Percentiles rank a stretch among this genome's conserved stretches.
Conservation (phyloP, 1,284 basidiomycete species). For the Papiliotrema fonsecae region DNA sequence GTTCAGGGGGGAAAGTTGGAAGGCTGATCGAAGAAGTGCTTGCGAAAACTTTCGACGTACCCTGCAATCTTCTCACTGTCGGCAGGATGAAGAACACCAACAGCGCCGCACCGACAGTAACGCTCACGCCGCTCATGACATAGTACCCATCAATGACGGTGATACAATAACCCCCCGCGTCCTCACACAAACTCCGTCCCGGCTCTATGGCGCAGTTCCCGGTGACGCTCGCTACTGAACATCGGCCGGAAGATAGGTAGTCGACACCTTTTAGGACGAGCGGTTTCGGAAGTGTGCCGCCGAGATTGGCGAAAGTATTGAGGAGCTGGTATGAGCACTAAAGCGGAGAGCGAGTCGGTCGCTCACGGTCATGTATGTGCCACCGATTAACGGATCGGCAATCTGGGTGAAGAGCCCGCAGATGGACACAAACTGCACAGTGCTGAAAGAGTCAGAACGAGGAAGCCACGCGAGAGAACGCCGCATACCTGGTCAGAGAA, state of each 20-base stretch:
- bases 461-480: too few relatives aligned
- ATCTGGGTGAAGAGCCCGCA: conserved; percentile 97
- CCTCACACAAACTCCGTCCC: conserved; percentile 73
- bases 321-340: conserved; percentile 58
- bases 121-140: conserved; percentile 72
- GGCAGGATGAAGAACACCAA: conserved; percentile 77
- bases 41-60: too few relatives aligned
- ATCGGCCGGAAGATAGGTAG: conserved; percentile 74
- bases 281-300: conserved; percentile 93
- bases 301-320: conserved; percentile 94
- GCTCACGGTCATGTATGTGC: conserved; percentile 93
- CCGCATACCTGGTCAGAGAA: conserved; percentile 79
- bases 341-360: neutral
- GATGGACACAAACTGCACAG: conserved; percentile 96
- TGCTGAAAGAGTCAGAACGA: too few relatives aligned
- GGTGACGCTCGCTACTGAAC: conserved; percentile 54
- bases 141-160: conserved; percentile 91
- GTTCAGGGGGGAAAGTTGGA: neutral
- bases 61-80: conserved; percentile 75
- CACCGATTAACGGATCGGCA: conserved; percentile 94
- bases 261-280: conserved; percentile 65
- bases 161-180: conserved; percentile 72
- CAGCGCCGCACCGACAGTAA: conserved; percentile 66
- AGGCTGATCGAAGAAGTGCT: too few relatives aligned
- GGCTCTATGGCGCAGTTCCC: conserved; percentile 83